A percentile compares a stretch with the other conserved stretches of the same genome.
These are phyloP conservation scores for Skeletonema costatum DNA, from an alignment of 108 stramenopile species.

Conservation along the genomic window DNA sequence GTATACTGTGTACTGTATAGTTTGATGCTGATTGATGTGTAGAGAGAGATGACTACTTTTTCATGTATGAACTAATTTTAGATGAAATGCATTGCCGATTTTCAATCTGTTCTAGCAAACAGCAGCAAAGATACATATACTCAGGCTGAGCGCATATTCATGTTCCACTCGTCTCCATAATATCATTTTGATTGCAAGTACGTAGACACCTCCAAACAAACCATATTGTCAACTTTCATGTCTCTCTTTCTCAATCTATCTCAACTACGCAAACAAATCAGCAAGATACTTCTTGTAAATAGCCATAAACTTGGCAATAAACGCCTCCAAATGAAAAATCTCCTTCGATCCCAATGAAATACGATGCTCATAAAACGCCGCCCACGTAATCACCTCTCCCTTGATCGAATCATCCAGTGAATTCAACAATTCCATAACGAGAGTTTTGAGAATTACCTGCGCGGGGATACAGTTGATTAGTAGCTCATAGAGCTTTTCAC, in stretches of 20 bases:
- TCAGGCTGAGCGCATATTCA: not conserved
- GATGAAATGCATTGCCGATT: not conserved
- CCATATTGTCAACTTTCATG: not conserved
- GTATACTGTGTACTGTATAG: too few relatives aligned
- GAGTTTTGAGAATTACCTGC: constrained; percentile 90
- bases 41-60: too few relatives aligned
- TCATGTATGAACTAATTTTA: not conserved
- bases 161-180: not conserved
- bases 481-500: constrained; percentile 97
- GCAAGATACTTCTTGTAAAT: constrained; percentile 94
- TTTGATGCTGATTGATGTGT: too few relatives aligned
- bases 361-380: constrained; percentile 97
- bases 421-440: constrained; percentile 82
- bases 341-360: constrained; percentile 94
- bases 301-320: constrained; percentile 97
- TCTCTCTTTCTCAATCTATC: not conserved
- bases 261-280: constrained; percentile 75
- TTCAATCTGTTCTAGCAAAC: too few relatives aligned
- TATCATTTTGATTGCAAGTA: not conserved
- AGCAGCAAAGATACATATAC: not conserved
- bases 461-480: constrained; percentile 97
- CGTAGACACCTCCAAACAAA: too few relatives aligned
- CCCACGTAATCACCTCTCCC: constrained; percentile 90
- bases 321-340: constrained; percentile 99
- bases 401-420: constrained; percentile 90